Percentiles rank a stretch among this genome's conserved stretches.
Conservation (phyloP, 768 basidiomycete genomes). For the Dentipellis fragilis region DNA sequence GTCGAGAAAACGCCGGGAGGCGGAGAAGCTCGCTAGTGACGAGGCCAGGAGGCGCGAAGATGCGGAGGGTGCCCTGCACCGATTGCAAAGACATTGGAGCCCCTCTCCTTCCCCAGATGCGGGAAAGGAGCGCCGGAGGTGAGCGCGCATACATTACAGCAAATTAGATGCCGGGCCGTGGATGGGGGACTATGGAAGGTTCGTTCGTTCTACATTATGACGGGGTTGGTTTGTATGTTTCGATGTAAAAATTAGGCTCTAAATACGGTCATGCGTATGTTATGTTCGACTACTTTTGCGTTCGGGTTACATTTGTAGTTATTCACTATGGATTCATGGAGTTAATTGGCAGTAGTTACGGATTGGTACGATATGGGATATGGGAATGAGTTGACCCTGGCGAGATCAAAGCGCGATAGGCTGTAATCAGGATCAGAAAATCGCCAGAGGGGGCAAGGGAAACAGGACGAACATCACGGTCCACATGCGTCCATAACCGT, state of each 20-base stretch:
- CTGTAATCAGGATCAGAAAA: too few relatives aligned
- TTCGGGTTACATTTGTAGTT: neutral
- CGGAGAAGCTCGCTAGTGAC: slow-evolving; percentile 42
- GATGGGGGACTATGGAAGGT: too few relatives aligned
- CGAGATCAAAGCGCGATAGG: too few relatives aligned
- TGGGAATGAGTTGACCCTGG: too few relatives aligned
- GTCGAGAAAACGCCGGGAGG: slow-evolving; percentile 43
- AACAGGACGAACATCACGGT: too few relatives aligned
- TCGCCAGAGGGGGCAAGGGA: too few relatives aligned
- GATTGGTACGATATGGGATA: too few relatives aligned
- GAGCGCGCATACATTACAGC: neutral
- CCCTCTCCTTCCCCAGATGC: too few relatives aligned
- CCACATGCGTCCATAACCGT: too few relatives aligned
- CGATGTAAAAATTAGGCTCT: neutral
- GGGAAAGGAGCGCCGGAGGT: neutral
- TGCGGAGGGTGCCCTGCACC: slow-evolving; percentile 33
- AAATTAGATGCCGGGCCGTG: neutral
- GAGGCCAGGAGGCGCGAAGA: slow-evolving; percentile 34
- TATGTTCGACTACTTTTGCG: neutral
- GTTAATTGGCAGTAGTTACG: neutral
- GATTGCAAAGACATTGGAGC: too few relatives aligned
- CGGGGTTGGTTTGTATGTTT: neutral
- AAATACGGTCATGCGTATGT: neutral
- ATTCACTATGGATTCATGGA: neutral
- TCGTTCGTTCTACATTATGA: too few relatives aligned